These are phyloP conservation scores for Neonectria coccinea DNA, from an alignment of 2,329 filamentous ascomycete species.

Conservation along the genomic window DNA sequence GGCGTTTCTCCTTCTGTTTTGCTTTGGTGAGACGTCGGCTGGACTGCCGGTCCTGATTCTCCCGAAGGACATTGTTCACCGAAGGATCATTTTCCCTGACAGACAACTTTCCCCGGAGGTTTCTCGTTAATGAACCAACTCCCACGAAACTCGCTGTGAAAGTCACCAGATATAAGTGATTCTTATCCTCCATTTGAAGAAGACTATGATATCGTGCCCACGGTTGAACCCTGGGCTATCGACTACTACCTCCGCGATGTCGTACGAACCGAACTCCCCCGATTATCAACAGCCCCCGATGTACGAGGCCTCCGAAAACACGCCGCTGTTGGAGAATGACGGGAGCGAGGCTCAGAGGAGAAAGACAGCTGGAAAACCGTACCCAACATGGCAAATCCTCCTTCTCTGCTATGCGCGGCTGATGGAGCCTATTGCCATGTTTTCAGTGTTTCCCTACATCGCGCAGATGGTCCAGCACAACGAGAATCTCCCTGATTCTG, in stretches of 20 bases:
- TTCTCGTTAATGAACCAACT: too few species aligned
- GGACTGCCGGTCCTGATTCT: too few species aligned
- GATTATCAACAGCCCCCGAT: not conserved
- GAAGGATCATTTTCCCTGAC: too few species aligned
- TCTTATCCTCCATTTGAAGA: not conserved
- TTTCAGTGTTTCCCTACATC: conserved; percentile 84
- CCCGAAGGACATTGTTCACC: too few species aligned
- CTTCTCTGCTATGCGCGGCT: conserved; percentile 79
- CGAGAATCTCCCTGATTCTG: conserved; percentile 68
- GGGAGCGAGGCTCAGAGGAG: not conserved
- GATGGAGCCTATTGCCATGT: conserved; percentile 83
- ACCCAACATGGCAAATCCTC: conserved; percentile 71
- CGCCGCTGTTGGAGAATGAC: not conserved
- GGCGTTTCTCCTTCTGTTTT: too few species aligned
- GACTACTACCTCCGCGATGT: not conserved
- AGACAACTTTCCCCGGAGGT: too few species aligned
- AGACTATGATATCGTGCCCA: not conserved
- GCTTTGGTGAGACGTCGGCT: too few species aligned
- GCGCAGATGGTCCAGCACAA: conserved; percentile 80
- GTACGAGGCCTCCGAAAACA: not conserved
- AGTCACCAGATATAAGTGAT: too few species aligned
- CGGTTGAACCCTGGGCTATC: not conserved
- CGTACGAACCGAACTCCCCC: not conserved
- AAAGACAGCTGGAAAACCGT: conserved; percentile 22
- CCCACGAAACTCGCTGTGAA: too few species aligned